A percentile compares a stretch with the other conserved stretches of the same genome.
Evolutionary conservation across 345 rosid genomes (phyloP).

Genomic region (Noccaea bulbosa): DNA sequence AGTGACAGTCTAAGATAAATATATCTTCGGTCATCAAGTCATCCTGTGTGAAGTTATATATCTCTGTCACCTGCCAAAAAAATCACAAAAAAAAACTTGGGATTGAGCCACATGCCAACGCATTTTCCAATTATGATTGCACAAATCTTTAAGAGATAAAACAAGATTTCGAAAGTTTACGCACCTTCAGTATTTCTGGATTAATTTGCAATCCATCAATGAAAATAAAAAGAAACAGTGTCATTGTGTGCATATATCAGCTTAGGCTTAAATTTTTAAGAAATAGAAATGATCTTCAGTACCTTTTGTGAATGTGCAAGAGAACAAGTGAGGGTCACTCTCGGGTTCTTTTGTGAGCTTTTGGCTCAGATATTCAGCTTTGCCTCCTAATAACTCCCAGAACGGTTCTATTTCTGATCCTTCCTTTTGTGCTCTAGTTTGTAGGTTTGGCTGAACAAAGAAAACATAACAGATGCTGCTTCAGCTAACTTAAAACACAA

Average conservation of each 20-base stretch:
- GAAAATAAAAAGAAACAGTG: slow-evolving; percentile 26
- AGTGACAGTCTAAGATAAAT: slow-evolving; percentile 80
- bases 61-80: slow-evolving; percentile 80
- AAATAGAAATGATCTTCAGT: slow-evolving; percentile 22
- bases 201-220: slow-evolving; percentile 28
- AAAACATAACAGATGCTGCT: slow-evolving; percentile 22
- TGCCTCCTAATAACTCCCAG: slow-evolving; percentile 91
- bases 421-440: slow-evolving; percentile 88
- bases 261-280: slow-evolving; percentile 22
- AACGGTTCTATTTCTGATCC: slow-evolving; percentile 92
- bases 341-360: slow-evolving; percentile 73
- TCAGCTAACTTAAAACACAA: slow-evolving; percentile 9
- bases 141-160: background rate
- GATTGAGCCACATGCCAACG: slow-evolving; percentile 29
- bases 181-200: slow-evolving; percentile 86
- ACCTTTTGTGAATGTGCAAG: slow-evolving; percentile 82
- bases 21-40: slow-evolving; percentile 99
- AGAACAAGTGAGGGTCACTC: slow-evolving; percentile 89
- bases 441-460: slow-evolving; percentile 79
- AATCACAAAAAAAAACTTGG: background rate
- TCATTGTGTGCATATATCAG: slow-evolving; percentile 31
- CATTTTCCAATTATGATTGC: background rate
- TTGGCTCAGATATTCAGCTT: slow-evolving; percentile 77
- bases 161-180: slow-evolving; percentile 27
- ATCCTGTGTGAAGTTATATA: slow-evolving; percentile 88